Evolutionary conservation across 1,284 basidiomycete species (phyloP).

Genomic region (Wallemia hederae): DNA sequence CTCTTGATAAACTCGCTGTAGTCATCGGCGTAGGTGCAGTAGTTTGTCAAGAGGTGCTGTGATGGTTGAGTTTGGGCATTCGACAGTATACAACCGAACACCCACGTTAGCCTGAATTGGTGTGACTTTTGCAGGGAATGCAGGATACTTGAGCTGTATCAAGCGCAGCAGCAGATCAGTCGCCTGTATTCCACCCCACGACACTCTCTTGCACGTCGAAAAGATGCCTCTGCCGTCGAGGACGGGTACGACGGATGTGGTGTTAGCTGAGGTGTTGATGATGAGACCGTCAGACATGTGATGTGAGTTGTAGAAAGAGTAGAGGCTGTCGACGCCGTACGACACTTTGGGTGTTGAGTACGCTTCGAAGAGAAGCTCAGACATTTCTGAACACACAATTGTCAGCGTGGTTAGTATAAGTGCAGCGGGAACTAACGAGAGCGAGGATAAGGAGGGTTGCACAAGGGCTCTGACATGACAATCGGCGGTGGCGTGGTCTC

Average conservation of each 20-base stretch:
- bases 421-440: constrained; percentile 6
- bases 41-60: constrained; percentile 49
- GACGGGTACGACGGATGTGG: constrained; percentile 63
- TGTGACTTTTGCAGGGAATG: constrained; percentile 32
- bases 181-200: constrained; percentile 73
- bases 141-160: constrained; percentile 83
- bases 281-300: constrained; percentile 36
- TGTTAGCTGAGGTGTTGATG: constrained; percentile 53
- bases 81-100: constrained; percentile 14
- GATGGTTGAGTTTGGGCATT: constrained; percentile 16
- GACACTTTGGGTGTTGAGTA: constrained; percentile 63
- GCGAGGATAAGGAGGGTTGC: constrained; percentile 1
- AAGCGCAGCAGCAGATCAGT: constrained; percentile 74
- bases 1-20: constrained; percentile 37
- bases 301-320: constrained; percentile 38
- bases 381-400: constrained; percentile 33
- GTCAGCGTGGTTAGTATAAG: neutral
- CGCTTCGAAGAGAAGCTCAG: constrained; percentile 85
- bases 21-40: constrained; percentile 57
- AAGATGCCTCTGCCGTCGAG: constrained; percentile 47
- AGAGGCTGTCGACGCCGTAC: constrained; percentile 71
- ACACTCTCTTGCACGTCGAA: constrained; percentile 40
- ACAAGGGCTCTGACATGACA: neutral
- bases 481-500: constrained; percentile 16
- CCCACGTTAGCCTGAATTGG: constrained; percentile 23